A percentile compares a stretch with the other conserved stretches of the same genome.
Conservation (phyloP, 1,284 basidiomycete genomes). For the Takashimella tepidaria region DNA sequence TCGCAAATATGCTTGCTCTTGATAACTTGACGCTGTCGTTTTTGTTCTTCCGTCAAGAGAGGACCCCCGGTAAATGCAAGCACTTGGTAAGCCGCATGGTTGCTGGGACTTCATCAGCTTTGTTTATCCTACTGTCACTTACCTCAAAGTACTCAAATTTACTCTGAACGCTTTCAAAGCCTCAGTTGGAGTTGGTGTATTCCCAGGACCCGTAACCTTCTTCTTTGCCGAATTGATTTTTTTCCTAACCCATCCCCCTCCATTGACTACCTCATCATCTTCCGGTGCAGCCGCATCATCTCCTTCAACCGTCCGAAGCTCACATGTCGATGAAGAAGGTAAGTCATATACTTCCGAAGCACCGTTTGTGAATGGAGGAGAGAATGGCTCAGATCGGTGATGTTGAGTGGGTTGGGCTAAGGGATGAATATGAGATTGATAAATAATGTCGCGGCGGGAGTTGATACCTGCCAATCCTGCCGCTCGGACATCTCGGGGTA, state of each 20-base stretch:
- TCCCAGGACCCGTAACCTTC: slow-evolving; percentile 1
- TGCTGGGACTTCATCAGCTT: slow-evolving; percentile 15
- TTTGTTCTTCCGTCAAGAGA: slow-evolving; percentile 52
- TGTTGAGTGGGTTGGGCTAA: slow-evolving; percentile 2
- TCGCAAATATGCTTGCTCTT: slow-evolving; percentile 45
- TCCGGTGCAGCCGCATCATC: slow-evolving; percentile 11
- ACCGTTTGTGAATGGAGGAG: slow-evolving; percentile 28
- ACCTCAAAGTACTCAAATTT: slow-evolving; percentile 53
- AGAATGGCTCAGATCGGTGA: slow-evolving; percentile 14
- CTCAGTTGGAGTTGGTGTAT: slow-evolving; percentile 20
- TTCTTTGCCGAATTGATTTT: slow-evolving; percentile 18
- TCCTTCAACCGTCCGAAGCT: slow-evolving; percentile 5
- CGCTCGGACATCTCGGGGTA: slow-evolving; percentile 41
- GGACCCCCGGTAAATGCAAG: slow-evolving; percentile 35
- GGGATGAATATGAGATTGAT: slow-evolving; percentile 10
- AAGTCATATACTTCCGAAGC: slow-evolving; percentile 13
- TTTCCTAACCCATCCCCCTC: slow-evolving; percentile 42
- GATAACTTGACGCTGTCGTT: slow-evolving; percentile 52
- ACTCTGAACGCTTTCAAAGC: slow-evolving; percentile 55
- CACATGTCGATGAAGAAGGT: not conserved
- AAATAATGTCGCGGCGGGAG: too few relatives aligned
- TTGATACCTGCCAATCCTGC: slow-evolving; percentile 29
- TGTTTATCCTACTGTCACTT: slow-evolving; percentile 34
- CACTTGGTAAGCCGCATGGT: slow-evolving; percentile 45
- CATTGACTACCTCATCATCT: slow-evolving; percentile 35